Conservation (phyloP, 2,329 filamentous ascomycete genomes). For the Pyrenochaeta sp. region DNA sequence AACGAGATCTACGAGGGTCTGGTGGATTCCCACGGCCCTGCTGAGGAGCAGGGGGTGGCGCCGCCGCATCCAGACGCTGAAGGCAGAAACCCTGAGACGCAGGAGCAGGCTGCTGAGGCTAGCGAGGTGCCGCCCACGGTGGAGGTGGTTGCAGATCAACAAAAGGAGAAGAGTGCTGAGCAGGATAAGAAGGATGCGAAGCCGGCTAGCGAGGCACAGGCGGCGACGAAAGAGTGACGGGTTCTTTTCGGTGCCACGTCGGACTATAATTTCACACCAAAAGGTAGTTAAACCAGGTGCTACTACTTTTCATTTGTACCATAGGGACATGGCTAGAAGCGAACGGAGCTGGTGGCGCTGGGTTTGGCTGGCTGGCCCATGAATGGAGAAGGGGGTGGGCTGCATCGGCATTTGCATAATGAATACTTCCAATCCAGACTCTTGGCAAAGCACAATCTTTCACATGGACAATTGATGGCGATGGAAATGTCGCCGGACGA, state of each 20-base stretch:
- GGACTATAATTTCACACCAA: too few relatives aligned
- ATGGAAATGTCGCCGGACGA: too few relatives aligned
- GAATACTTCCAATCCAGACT: constrained; percentile 9
- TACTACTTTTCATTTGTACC: constrained; percentile 18
- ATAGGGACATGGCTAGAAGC: constrained; percentile 22
- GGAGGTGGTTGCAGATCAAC: constrained; percentile 51
- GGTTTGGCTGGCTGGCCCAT: constrained; percentile 6
- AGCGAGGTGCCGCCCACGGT: constrained; percentile 53
- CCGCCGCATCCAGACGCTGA: constrained; percentile 66
- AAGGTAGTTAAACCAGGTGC: constrained; percentile 3
- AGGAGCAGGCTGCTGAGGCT: constrained; percentile 47
- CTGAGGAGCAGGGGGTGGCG: constrained; percentile 50
- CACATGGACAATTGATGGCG: too few relatives aligned
- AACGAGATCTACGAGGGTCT: constrained; percentile 72
- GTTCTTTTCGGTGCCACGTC: not conserved
- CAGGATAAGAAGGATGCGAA: constrained; percentile 44
- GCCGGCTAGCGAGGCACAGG: constrained; percentile 50
- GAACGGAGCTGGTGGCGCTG: constrained; percentile 19
- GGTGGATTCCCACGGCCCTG: constrained; percentile 45
- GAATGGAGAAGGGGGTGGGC: constrained; percentile 1
- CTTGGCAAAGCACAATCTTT: not conserved
- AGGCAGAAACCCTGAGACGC: constrained; percentile 66
- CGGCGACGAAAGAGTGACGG: constrained; percentile 42
- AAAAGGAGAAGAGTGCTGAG: constrained; percentile 56
- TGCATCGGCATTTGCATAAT: constrained; percentile 16